Percentiles rank a stretch among this genome's conserved stretches.
These are phyloP conservation scores for Cladorrhinum sp. DNA, from an alignment of 2,329 filamentous ascomycete species.

Conservation along the genomic window DNA sequence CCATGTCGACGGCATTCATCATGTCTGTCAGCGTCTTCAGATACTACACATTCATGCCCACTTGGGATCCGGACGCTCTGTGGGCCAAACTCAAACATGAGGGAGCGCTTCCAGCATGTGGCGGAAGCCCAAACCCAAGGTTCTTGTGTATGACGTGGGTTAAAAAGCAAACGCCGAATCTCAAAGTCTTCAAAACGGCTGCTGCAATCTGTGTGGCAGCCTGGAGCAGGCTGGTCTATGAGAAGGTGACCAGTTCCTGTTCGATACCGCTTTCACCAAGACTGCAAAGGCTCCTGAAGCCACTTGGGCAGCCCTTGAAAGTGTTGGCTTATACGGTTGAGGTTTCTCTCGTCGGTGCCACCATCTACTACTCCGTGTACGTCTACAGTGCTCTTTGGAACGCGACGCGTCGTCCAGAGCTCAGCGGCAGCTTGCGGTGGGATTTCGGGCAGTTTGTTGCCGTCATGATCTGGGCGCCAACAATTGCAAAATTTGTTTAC, in stretches of 20 bases:
- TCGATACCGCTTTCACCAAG: background rate
- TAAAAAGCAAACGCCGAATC: background rate
- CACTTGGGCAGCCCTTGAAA: background rate
- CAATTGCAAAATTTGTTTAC: background rate
- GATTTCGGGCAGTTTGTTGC: background rate
- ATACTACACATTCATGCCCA: background rate
- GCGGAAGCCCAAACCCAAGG: background rate
- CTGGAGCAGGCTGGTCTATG: background rate
- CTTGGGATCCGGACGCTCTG: background rate
- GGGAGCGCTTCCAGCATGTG: background rate
- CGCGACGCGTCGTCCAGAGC: background rate
- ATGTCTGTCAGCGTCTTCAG: background rate
- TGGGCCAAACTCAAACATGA: background rate
- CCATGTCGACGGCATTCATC: background rate
- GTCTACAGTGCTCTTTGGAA: background rate
- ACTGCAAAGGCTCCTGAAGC: background rate
- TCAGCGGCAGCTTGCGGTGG: background rate
- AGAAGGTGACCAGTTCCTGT: background rate
- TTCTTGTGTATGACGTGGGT: background rate
- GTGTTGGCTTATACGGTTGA: background rate
- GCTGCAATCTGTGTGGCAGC: background rate
- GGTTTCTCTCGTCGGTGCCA: background rate
- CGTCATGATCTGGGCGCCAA: background rate
- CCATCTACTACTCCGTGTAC: background rate
- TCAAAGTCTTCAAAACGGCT: background rate